Evolutionary conservation across 805 yeast species (phyloP).

Genomic region (Pichia scutulata): DNA sequence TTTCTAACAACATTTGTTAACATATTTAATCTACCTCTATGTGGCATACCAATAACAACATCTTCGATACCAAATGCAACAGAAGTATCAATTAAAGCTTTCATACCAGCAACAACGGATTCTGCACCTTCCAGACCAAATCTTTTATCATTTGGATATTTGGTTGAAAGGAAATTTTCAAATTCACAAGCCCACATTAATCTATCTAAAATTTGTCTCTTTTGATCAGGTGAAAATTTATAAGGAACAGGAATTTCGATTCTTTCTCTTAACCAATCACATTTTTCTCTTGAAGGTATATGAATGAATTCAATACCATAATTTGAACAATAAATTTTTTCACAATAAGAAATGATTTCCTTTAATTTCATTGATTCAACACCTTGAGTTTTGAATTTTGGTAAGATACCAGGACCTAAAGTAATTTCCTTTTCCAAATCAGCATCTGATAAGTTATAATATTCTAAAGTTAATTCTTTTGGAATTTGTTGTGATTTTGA

Average conservation of each 20-base stretch:
- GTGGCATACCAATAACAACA: conserved; percentile 98
- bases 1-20: conserved; percentile 97
- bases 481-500: conserved; percentile 48
- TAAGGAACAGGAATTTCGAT: conserved; percentile 87
- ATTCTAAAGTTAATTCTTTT: conserved; percentile 82
- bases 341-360: conserved; percentile 74
- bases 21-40: conserved; percentile 97
- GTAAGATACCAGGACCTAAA: conserved; percentile 95
- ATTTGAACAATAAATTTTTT: conserved; percentile 74
- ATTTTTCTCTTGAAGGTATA: conserved; percentile 88
- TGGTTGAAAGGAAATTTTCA: conserved; percentile 86
- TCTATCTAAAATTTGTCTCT: conserved; percentile 93
- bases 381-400: conserved; percentile 69
- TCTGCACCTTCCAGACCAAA: conserved; percentile 99
- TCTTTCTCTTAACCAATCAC: conserved; percentile 98
- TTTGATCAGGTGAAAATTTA: conserved; percentile 78
- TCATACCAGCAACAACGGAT: conserved; percentile 92
- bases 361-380: conserved; percentile 58
- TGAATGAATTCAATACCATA: conserved; percentile 96
- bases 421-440: conserved; percentile 80
- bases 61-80: conserved; percentile 93
- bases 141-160: conserved; percentile 97
- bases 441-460: conserved; percentile 83
- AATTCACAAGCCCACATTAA: conserved; percentile 94
- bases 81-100: conserved; percentile 87